Evolutionary conservation across 495 filamentous ascomycete species (phyloP).

Genomic region (Penicillium subrubescens): DNA sequence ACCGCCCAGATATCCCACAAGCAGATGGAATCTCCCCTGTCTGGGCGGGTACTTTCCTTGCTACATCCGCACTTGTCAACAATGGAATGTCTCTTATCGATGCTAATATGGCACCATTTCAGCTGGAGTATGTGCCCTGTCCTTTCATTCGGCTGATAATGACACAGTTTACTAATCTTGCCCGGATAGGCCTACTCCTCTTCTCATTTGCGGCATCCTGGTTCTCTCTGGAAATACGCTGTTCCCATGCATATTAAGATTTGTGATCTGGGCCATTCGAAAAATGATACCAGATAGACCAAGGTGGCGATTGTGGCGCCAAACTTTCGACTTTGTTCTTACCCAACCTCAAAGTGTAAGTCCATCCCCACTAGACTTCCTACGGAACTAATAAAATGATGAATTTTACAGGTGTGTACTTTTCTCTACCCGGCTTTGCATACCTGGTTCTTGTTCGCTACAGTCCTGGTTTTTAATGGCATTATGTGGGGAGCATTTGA

Average conservation of each 20-base stretch:
- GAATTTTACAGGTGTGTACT: constrained; percentile 55
- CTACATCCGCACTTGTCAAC: constrained; percentile 75
- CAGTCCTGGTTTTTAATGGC: constrained; percentile 70
- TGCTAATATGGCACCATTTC: constrained; percentile 65
- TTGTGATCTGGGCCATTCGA: constrained; percentile 65
- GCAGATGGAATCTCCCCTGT: constrained; percentile 70
- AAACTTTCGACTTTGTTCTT: constrained; percentile 71
- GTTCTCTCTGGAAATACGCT: constrained; percentile 82
- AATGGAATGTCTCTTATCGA: constrained; percentile 85
- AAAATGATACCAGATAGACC: constrained; percentile 45
- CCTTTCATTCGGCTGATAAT: not conserved
- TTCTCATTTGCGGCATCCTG: constrained; percentile 71
- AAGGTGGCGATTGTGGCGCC: constrained; percentile 48
- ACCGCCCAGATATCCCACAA: constrained; percentile 56
- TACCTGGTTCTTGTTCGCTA: constrained; percentile 75
- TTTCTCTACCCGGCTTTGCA: constrained; percentile 74
- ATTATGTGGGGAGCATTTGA: constrained; percentile 82
- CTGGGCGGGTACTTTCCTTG: constrained; percentile 46
- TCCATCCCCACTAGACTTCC: not conserved
- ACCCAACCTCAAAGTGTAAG: constrained; percentile 67
- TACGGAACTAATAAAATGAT: not conserved
- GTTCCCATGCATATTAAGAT: constrained; percentile 73
- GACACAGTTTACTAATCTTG: constrained; percentile 4
- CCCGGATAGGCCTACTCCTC: constrained; percentile 52
- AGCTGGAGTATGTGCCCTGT: constrained; percentile 30